These are phyloP conservation scores for Bolboschoenoplectus hybrid DNA, from an alignment of 202 grass and related monocot species.

Conservation along the genomic window DNA sequence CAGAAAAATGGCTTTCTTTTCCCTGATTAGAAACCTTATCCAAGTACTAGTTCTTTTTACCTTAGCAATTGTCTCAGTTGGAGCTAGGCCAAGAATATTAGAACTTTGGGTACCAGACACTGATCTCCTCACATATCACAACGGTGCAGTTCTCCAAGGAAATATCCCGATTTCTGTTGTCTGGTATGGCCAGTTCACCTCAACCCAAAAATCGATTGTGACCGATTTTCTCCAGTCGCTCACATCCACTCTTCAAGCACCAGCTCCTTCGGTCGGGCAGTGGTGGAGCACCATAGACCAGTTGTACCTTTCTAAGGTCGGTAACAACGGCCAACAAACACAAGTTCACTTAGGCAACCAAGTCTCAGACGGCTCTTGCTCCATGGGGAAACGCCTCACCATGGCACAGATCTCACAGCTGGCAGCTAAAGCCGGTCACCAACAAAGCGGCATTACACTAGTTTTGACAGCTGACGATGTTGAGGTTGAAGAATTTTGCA, in stretches of 20 bases:
- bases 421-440: slow-evolving; percentile 26
- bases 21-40: background rate
- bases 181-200: slow-evolving; percentile 76
- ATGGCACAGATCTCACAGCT: slow-evolving; percentile 55
- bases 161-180: slow-evolving; percentile 67
- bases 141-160: slow-evolving; percentile 54
- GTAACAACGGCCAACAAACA: slow-evolving; percentile 27
- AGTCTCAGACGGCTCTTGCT: slow-evolving; percentile 59
- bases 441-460: slow-evolving; percentile 48
- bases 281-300: slow-evolving; percentile 69
- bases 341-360: slow-evolving; percentile 46
- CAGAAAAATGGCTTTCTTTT: slow-evolving; percentile 32
- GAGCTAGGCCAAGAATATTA: slow-evolving; percentile 30
- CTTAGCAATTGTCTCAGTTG: background rate
- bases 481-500: slow-evolving; percentile 73
- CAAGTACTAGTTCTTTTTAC: slow-evolving; percentile 28
- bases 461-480: slow-evolving; percentile 69
- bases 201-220: slow-evolving; percentile 60
- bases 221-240: slow-evolving; percentile 73
- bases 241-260: slow-evolving; percentile 31
- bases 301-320: slow-evolving; percentile 44
- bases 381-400: slow-evolving; percentile 60
- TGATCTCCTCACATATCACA: slow-evolving; percentile 45
- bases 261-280: slow-evolving; percentile 59
- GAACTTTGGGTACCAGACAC: slow-evolving; percentile 26